Conservation (phyloP, 148 eudicot genomes). For the Cornus controversa region DNA sequence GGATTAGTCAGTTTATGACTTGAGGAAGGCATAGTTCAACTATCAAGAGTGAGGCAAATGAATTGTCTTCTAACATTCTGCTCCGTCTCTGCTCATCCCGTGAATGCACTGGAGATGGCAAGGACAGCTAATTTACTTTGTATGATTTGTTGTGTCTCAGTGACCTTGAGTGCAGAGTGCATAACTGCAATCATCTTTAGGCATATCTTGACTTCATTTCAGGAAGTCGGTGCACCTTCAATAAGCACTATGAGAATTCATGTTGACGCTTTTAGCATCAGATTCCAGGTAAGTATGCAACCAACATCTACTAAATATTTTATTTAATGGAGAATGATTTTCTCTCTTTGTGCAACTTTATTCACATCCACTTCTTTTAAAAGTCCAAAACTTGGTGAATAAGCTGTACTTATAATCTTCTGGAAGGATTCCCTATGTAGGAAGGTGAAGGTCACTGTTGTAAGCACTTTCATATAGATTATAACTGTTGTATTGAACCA, state of each 20-base stretch:
- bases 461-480: too few relatives aligned
- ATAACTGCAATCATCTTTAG: neutral
- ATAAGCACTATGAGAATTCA: neutral
- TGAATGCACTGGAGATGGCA: too few relatives aligned
- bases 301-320: neutral
- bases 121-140: too few relatives aligned
- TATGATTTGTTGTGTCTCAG: too few relatives aligned
- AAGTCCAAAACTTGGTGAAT: slow-evolving; percentile 4
- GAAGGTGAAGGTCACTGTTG: too few relatives aligned
- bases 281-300: slow-evolving; percentile 21
- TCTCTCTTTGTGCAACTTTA: slow-evolving; percentile 6
- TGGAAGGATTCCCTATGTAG: neutral
- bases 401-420: slow-evolving; percentile 16
- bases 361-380: slow-evolving; percentile 7
- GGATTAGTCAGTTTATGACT: too few relatives aligned
- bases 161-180: neutral
- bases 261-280: slow-evolving; percentile 19
- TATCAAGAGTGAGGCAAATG: too few relatives aligned
- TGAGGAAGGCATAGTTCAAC: too few relatives aligned
- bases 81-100: too few relatives aligned
- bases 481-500: too few relatives aligned
- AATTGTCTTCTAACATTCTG: too few relatives aligned
- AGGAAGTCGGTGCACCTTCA: neutral
- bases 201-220: neutral
- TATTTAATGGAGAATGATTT: neutral